phyloP scores from a whole-genome alignment of 805 yeast species.

The Starmerella stellata region DNA sequence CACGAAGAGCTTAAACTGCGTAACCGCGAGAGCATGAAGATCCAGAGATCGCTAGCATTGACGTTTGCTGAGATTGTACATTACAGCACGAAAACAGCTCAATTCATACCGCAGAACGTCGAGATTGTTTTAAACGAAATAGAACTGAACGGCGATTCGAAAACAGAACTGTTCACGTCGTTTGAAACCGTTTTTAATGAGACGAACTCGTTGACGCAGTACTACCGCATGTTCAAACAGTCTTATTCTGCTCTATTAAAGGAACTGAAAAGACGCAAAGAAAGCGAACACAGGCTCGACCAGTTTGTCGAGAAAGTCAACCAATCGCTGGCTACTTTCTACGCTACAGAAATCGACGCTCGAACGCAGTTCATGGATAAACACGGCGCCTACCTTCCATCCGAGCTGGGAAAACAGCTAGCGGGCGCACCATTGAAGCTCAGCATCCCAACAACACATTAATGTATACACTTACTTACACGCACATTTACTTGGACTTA shows the following conservation, averaged over 20 bases:
- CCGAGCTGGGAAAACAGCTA: constrained; percentile 33
- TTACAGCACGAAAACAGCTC: constrained; percentile 9
- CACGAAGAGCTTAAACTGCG: constrained; percentile 4
- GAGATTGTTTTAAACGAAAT: constrained; percentile 12
- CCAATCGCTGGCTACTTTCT: constrained; percentile 25
- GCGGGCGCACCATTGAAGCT: constrained; percentile 22
- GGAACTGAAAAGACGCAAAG: constrained; percentile 36
- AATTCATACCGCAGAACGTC: constrained; percentile 14
- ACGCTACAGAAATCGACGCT: constrained; percentile 28
- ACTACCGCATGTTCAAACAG: constrained; percentile 33
- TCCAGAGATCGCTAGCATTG: constrained; percentile 14
- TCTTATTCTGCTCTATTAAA: constrained; percentile 36
- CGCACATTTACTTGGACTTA: too few species aligned
- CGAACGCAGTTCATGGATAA: constrained; percentile 30
- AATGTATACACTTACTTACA: too few species aligned
- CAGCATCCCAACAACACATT: constrained; percentile 14
- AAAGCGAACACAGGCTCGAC: constrained; percentile 27
- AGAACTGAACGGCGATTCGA: constrained; percentile 13
- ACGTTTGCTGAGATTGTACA: constrained; percentile 16
- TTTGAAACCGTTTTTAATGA: constrained; percentile 22
- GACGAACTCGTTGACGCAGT: constrained; percentile 28
- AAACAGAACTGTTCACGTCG: constrained; percentile 18
- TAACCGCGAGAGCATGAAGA: constrained; percentile 9
- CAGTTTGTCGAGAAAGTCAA: constrained; percentile 29
- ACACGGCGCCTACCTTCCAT: constrained; percentile 42